Conservation (phyloP, 768 basidiomycete species). For the Auricularia cornea region DNA sequence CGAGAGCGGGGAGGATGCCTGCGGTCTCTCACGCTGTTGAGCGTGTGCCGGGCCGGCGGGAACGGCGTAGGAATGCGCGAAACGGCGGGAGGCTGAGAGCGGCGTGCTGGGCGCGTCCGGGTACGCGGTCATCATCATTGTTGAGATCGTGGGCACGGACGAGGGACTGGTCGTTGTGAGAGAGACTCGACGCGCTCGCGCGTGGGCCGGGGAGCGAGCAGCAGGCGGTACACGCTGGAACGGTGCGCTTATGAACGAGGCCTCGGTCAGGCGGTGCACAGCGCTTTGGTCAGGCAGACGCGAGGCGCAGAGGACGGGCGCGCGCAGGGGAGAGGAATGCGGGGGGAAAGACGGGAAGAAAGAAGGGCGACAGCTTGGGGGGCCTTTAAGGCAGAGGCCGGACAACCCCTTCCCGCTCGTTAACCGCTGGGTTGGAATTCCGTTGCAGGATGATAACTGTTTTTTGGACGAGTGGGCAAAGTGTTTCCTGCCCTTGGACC, state of each 20-base stretch:
- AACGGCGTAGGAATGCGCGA: not conserved
- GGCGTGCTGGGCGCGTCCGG: not conserved
- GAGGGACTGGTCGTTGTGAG: not conserved
- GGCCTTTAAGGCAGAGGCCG: not conserved
- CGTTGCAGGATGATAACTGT: not conserved
- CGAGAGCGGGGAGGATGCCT: not conserved
- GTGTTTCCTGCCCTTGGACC: not conserved
- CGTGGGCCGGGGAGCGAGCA: not conserved
- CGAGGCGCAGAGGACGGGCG: constrained; percentile 30
- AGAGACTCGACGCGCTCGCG: not conserved
- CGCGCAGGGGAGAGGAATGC: constrained; percentile 19
- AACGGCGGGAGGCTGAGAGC: not conserved
- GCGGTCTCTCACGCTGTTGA: not conserved
- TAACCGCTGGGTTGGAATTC: not conserved
- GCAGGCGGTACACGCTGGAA: not conserved
- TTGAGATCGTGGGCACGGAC: not conserved
- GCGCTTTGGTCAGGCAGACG: constrained; percentile 10
- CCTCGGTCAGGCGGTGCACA: not conserved
- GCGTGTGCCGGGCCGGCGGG: not conserved
- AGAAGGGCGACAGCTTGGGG: not conserved
- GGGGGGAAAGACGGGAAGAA: not conserved
- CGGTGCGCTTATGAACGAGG: not conserved
- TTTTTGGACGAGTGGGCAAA: not conserved
- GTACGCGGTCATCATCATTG: not conserved
- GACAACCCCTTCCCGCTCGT: not conserved